Evolutionary conservation across 129 eudicot species (phyloP).

Genomic region (Tagetes patula): DNA sequence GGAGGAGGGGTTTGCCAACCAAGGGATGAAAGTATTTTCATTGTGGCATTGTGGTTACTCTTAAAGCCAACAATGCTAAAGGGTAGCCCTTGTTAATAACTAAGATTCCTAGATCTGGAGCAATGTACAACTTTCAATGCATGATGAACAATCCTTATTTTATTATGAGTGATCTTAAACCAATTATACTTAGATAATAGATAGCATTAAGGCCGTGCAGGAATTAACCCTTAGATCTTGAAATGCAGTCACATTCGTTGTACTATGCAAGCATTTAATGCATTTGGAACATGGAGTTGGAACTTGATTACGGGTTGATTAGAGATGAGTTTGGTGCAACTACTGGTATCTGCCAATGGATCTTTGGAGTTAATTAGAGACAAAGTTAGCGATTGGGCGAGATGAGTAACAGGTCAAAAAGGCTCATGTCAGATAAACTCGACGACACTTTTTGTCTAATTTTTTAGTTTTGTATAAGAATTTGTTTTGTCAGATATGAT

Average conservation of each 20-base stretch:
- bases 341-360: not conserved
- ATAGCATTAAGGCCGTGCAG: constrained; percentile 9
- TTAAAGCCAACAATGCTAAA: not conserved
- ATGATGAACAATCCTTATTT: constrained; percentile 9
- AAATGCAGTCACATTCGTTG: constrained; percentile 25
- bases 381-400: not conserved
- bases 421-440: not conserved
- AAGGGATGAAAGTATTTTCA: constrained; percentile 10
- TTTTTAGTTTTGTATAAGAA: not conserved
- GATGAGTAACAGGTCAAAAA: not conserved
- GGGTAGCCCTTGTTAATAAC: not conserved
- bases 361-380: not conserved
- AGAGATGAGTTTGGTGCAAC: not conserved
- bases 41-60: constrained; percentile 14
- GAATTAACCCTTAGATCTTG: constrained; percentile 20
- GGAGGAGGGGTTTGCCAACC: constrained; percentile 7
- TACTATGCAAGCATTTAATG: constrained; percentile 22
- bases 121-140: constrained; percentile 17
- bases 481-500: not conserved
- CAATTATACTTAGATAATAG: not conserved
- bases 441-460: not conserved
- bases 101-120: constrained; percentile 10
- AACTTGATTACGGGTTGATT: constrained; percentile 13
- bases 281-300: constrained; percentile 4
- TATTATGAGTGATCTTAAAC: not conserved